Evolutionary conservation across 2,329 filamentous ascomycete species (phyloP).

Genomic region (Nakataea oryzae): DNA sequence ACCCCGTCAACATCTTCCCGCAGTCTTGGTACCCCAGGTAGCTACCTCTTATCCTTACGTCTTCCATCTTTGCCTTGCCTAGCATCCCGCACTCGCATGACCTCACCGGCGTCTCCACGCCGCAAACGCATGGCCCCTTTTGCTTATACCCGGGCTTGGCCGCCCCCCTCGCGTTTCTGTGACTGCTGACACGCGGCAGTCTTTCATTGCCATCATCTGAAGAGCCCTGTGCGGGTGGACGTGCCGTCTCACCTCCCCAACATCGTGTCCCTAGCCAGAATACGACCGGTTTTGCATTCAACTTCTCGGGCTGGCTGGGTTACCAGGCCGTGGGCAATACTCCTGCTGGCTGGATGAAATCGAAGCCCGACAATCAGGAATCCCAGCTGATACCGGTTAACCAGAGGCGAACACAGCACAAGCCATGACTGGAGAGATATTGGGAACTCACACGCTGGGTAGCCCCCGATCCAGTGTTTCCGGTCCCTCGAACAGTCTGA

Average conservation of each 20-base stretch:
- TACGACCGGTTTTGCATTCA: not conserved
- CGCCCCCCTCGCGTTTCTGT: no score
- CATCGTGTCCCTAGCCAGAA: not conserved
- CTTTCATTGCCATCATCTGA: not conserved
- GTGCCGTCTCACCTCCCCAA: not conserved
- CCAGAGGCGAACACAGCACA: not conserved
- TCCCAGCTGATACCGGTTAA: not conserved
- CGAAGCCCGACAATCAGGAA: not conserved
- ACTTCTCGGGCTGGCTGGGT: not conserved
- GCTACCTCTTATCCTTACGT: not conserved
- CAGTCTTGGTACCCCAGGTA: no score
- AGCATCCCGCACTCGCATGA: not conserved
- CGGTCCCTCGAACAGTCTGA: conserved; percentile 12
- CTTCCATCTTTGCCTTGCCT: not conserved
- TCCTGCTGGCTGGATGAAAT: not conserved
- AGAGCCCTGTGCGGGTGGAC: not conserved
- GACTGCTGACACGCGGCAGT: not conserved
- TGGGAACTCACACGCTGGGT: not conserved
- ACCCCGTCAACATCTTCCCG: not conserved
- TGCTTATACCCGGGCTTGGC: not conserved
- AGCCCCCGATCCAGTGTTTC: conserved; percentile 2
- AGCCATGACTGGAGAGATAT: conserved; percentile 2
- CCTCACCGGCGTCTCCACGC: not conserved
- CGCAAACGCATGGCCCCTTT: not conserved
- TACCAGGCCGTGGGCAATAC: not conserved